Evolutionary conservation across 331 rosid genomes (phyloP).

Genomic region (Quercus tomentella): DNA sequence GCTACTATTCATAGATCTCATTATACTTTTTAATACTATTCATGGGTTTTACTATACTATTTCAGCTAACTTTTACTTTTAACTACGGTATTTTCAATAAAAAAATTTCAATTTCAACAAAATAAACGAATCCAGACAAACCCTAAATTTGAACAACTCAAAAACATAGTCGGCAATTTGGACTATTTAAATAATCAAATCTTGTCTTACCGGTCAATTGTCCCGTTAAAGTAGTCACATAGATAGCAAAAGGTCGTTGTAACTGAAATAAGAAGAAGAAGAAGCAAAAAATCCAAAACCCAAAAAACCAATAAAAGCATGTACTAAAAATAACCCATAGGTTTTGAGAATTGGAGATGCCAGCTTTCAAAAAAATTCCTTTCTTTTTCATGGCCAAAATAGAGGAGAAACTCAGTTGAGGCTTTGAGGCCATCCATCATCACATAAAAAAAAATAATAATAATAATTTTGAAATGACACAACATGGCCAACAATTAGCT

Average conservation of each 20-base stretch:
- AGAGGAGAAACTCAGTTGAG: slow-evolving; percentile 25
- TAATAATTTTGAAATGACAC: slow-evolving; percentile 9
- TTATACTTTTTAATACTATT: no score
- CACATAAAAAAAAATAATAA: neutral
- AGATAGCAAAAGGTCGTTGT: slow-evolving; percentile 43
- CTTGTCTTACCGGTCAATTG: slow-evolving; percentile 48
- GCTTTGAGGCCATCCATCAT: slow-evolving; percentile 57
- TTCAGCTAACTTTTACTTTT: no score
- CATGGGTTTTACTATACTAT: no score
- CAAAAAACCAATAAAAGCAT: neutral
- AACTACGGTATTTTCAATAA: no score
- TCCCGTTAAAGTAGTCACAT: slow-evolving; percentile 59
- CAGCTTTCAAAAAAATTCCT: slow-evolving; percentile 14
- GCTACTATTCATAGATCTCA: no score
- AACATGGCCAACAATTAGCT: slow-evolving; percentile 10
- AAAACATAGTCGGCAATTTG: slow-evolving; percentile 17
- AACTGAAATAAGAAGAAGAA: slow-evolving; percentile 24
- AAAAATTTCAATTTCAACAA: no score
- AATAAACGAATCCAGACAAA: no score
- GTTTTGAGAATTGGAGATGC: slow-evolving; percentile 30
- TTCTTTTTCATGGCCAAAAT: slow-evolving; percentile 56
- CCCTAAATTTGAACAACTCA: neutral
- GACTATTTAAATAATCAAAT: neutral
- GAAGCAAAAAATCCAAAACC: neutral
- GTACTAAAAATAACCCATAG: slow-evolving; percentile 39